Base-by-base conservation (phyloP, 805 yeast species). In the Wickerhamiella galacta region DNA sequence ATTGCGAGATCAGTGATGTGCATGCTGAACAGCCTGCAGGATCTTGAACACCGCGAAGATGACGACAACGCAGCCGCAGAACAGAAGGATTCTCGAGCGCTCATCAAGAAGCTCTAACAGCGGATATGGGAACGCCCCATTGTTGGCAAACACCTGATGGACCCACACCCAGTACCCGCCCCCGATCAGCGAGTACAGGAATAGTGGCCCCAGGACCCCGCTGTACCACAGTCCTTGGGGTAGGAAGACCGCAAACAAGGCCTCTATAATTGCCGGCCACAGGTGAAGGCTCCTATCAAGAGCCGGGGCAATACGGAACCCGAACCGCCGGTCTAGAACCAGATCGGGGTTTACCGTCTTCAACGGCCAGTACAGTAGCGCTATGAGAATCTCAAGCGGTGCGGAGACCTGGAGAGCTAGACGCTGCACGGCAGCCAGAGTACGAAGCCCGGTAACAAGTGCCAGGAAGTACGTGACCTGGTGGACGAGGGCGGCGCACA, bases 61-160 rank as follows among this genome's bases (percentile, higher is more conserved):
- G 12, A 47, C 32, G 12, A 47, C 9, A 2, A 43, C 43, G 12
- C 44, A 38, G 1, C 34, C 47, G 8, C 30, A 39, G 17, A 52
- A 48, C 10, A 54, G 24, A 9, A 17, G 33, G 3, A 33, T 40
- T 19, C 54, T 42, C 32, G 38, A 42, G 26, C 29, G 33, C 11
- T 34, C 33, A 24, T 17, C 30, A 14, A 52, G 42, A 16, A 47
- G 36, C 4, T 36, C 43, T 3, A 54, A 38, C 31, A 54, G 28
- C 4, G 59, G 59, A 34, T 54, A 54, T 11, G 59, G 59, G 32
- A 43, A 53, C 38, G 46, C 46, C 15, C 51, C 48, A 37, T 54
- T 54, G 31, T 31, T 28, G 10, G 39, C 21, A 27, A 28, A 38
- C 3, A 54, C 42, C 30, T 40, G 36, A 37, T 52, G 51, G 20